Evolutionary conservation across 768 basidiomycete species (phyloP), one percentile per base, ranked within the genome.

Genomic region (Leccinum olivaceopallidum): DNA sequence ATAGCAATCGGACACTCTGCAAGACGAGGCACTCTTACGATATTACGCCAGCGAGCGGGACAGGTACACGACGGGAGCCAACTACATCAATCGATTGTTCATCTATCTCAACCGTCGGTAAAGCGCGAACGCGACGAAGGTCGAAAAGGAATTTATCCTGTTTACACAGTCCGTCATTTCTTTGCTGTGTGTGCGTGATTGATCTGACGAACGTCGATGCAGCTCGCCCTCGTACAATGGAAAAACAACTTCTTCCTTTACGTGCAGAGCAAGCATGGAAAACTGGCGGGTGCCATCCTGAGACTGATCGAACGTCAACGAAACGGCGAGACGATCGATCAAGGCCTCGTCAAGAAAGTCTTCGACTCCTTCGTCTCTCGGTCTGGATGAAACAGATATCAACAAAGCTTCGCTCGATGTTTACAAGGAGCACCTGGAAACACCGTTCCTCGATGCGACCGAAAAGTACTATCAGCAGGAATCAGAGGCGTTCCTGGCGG

Each of bases 81-180:
- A 92, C 71, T 98, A 97, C 73, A 94, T 98, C 76, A 96, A 98
- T 73, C 90, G 96, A 59, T 78, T 99, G 37, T 98, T 98, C 80
- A 95, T 94, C 3, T 98, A 98, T 78, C 83, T 99, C 59, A 98
- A 99, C 76, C 92, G 96, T 24, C 95, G 97, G 96, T 99, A 50
- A 96, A 95, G 79, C 84, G 96, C 56, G 97, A 99, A 73, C 86
- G 95, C 70, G 96, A 98, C 68, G 96, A 98, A 74, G 97, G 97
- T 18, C 82, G 95, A 68, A 95, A 93, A 76, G 90, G 88, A 48
- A 91, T 98, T 22, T 98, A 98, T 77, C 88, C 87, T 2, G 93
- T 99, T 22, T 98, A 98, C 72, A 99, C 96, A 28, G 95, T 96
- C 65, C 70, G 89, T 77, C 26, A 5, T 37, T 42, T 56, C n/a